Base-by-base conservation (phyloP, 2,329 filamentous ascomycete species). In the Penicillium sumatraense region DNA sequence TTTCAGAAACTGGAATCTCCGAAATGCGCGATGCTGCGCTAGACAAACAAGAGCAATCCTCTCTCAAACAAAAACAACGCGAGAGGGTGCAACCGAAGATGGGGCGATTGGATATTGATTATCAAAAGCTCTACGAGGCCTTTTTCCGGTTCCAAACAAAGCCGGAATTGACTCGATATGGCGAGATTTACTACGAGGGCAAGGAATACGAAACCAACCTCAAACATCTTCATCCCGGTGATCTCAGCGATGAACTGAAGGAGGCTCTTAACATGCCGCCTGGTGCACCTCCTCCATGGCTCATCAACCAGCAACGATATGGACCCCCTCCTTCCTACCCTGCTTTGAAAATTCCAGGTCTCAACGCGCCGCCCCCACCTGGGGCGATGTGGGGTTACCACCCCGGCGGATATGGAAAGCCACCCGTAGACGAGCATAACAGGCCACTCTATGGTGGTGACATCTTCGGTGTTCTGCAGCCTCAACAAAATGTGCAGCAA, bases 81-180 rank as follows among this genome's bases (percentile, higher is more conserved):
- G 95, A 97, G 75, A 85, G 95, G 42, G 95, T 99, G 11, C 88
- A 92, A 60, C 92, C 92, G 24, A 98, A 98, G 78, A 95, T 97
- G 84, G 95, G 95, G 59, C 96, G 95, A 74, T 82, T 99, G 48
- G 95, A 99, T 73, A 98, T 99, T 64, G 95, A 99, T 75, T 99
- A 99, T 74, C 91, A 96, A 71, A 97, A 95, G 74, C 86, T 98
- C 51, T 98, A 98, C 77, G 95, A 98, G 72, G 95, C 95, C 3
- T 99, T 99, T 80, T 99, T 99, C 81, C 86, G 92, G 56, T 96
- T 96, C 72, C 95, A 99, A 78, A 96, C 91, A 36, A 99, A 99
- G 76, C 95, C 95, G 0, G 88, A 92, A 65, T 79, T 99, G 60
- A 98, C 95, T 27, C 86, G 93, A 40, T 99, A 96, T 66, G 95